phyloP scores from a whole-genome alignment of 106 monocot species.

The Dioscorea zingiberensis region DNA sequence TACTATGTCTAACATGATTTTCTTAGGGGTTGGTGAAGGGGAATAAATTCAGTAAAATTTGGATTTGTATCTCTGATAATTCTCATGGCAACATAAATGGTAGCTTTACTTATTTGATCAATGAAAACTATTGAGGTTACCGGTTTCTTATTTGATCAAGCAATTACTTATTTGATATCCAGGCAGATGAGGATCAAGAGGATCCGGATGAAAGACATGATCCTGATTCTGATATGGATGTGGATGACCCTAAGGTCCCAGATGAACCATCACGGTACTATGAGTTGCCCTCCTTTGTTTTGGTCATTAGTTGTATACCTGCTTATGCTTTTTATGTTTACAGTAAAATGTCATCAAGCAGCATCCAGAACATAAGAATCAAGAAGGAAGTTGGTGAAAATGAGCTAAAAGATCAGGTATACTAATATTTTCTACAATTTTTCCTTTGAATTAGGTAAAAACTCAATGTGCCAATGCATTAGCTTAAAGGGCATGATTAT shows the following conservation, averaged over 20 bases:
- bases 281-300: not conserved
- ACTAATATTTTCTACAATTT: not conserved
- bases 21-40: no score
- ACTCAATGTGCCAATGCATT: not conserved
- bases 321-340: not conserved
- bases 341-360: constrained; percentile 20
- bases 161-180: constrained; percentile 13
- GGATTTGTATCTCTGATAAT: no score
- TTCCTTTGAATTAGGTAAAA: not conserved
- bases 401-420: constrained; percentile 28
- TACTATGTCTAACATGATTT: no score
- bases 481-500: no score
- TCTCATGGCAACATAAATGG: no score
- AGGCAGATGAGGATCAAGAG: constrained; percentile 65
- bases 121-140: no score
- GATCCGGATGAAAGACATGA: constrained; percentile 74
- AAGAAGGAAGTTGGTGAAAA: constrained; percentile 29
- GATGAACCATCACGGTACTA: constrained; percentile 43
- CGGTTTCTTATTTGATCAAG: not conserved
- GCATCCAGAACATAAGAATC: constrained; percentile 19
- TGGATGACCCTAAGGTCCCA: constrained; percentile 28
- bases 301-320: not conserved
- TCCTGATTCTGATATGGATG: constrained; percentile 49
- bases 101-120: no score
- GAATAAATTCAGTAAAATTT: no score